Percentiles rank a stretch among this genome's conserved stretches.
phyloP scores from a whole-genome alignment of 768 basidiomycete genomes.

The Psilocybe sp. region DNA sequence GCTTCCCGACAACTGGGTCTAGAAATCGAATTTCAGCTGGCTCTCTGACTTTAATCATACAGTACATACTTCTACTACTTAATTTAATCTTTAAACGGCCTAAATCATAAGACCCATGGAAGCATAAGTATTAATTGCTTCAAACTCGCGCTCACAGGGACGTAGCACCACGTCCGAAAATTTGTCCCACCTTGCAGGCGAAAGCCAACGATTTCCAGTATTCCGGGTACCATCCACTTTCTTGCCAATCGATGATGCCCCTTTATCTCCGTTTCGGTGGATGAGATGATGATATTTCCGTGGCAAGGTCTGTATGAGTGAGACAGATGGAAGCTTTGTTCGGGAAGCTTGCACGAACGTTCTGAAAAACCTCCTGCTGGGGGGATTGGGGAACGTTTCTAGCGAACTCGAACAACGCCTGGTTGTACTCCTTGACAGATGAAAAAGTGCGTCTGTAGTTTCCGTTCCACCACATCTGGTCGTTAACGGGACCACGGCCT shows the following conservation, averaged over 20 bases:
- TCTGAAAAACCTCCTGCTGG: conserved; percentile 3
- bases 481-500: conserved; percentile 3
- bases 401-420: conserved; percentile 6
- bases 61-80: too few species aligned
- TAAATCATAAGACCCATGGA: too few species aligned
- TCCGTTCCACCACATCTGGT: conserved; percentile 5
- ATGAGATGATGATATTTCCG: conserved; percentile 6
- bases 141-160: background rate
- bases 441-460: background rate
- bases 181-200: background rate
- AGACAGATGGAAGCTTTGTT: too few species aligned
- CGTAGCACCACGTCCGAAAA: background rate
- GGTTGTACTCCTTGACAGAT: conserved; percentile 6
- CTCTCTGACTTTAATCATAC: too few species aligned
- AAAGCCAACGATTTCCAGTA: conserved; percentile 11
- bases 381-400: conserved; percentile 1
- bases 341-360: conserved; percentile 5
- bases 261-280: conserved; percentile 9
- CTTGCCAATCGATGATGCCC: conserved; percentile 18
- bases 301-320: conserved; percentile 5
- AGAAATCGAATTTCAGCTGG: too few species aligned
- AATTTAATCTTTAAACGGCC: too few species aligned
- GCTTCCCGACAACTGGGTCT: too few species aligned
- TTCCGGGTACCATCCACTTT: conserved; percentile 16
- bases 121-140: background rate